Percentiles rank a stretch among this genome's conserved stretches.
Evolutionary conservation across 805 yeast genomes (phyloP).

Genomic region (Lachancea cidri): DNA sequence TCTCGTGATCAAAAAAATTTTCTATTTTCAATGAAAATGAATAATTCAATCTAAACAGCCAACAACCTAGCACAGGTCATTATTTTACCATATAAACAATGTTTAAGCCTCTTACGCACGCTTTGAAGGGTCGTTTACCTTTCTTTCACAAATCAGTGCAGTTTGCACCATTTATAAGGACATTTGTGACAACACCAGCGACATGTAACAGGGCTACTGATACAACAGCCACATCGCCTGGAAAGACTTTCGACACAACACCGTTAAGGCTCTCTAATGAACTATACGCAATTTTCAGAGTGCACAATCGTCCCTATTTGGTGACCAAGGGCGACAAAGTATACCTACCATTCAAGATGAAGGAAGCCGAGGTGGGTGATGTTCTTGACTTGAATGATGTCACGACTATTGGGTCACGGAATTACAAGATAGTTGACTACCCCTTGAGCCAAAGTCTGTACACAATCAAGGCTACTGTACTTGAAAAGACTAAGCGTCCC

Average conservation of each 20-base stretch:
- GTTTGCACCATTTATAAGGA: neutral
- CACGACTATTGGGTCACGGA: conserved; percentile 77
- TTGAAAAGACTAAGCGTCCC: conserved; percentile 82
- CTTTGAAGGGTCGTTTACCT: neutral
- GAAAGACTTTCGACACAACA: conserved; percentile 39
- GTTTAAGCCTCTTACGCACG: neutral
- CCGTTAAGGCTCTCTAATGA: conserved; percentile 64
- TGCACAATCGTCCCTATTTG: conserved; percentile 79
- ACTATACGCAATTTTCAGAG: conserved; percentile 74
- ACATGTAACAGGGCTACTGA: too few species aligned
- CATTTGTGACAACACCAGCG: neutral
- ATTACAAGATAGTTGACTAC: conserved; percentile 59
- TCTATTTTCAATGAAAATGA: too few species aligned
- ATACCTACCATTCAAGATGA: conserved; percentile 71
- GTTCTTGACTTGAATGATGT: conserved; percentile 68
- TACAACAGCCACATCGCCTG: neutral
- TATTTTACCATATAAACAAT: too few species aligned
- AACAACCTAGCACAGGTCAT: too few species aligned
- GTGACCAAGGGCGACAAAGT: conserved; percentile 89
- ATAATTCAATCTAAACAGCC: too few species aligned
- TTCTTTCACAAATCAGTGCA: neutral
- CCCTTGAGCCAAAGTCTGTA: conserved; percentile 50
- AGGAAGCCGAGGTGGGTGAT: conserved; percentile 79
- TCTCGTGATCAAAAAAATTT: neutral
- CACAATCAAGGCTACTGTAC: conserved; percentile 66